Evolutionary conservation across 2,329 filamentous ascomycete species (phyloP).

Genomic region (Rhexocercosporidium sp.): DNA sequence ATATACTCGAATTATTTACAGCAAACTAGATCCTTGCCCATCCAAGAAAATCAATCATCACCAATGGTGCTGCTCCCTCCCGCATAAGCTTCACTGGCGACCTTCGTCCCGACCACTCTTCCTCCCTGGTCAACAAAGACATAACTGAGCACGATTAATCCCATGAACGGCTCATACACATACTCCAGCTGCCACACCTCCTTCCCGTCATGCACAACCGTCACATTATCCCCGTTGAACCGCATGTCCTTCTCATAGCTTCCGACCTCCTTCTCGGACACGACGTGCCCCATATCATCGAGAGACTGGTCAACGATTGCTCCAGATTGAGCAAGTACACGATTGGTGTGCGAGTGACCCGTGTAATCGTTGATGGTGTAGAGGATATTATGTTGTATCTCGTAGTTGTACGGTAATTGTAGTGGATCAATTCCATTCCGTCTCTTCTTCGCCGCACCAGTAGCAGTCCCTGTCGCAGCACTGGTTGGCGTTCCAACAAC

Average conservation of each 20-base stretch:
- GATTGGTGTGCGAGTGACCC: conserved; percentile 60
- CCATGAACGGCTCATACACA: conserved; percentile 55
- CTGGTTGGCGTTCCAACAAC: conserved; percentile 32
- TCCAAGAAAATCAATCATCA: neutral
- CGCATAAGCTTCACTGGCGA: conserved; percentile 57
- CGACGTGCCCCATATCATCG: conserved; percentile 58
- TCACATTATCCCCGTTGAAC: conserved; percentile 59
- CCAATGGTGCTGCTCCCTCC: conserved; percentile 58
- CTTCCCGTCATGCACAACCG: conserved; percentile 50
- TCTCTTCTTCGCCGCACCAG: conserved; percentile 2
- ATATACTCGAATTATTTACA: neutral
- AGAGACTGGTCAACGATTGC: conserved; percentile 58
- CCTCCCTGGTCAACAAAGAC: conserved; percentile 55
- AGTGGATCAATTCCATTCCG: neutral
- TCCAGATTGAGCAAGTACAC: conserved; percentile 59
- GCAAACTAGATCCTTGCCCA: neutral
- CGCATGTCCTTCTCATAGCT: conserved; percentile 57
- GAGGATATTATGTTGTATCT: conserved; percentile 61
- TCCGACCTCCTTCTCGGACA: conserved; percentile 51
- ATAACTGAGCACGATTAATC: conserved; percentile 51
- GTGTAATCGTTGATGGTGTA: conserved; percentile 66
- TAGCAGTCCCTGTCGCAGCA: neutral
- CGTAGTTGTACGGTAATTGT: conserved; percentile 42
- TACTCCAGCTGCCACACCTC: conserved; percentile 58
- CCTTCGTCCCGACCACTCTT: conserved; percentile 54